A percentile compares a stretch with the other conserved stretches of the same genome.
phyloP scores from a whole-genome alignment of 768 basidiomycete species.

The Sporobolomyces pararoseus region DNA sequence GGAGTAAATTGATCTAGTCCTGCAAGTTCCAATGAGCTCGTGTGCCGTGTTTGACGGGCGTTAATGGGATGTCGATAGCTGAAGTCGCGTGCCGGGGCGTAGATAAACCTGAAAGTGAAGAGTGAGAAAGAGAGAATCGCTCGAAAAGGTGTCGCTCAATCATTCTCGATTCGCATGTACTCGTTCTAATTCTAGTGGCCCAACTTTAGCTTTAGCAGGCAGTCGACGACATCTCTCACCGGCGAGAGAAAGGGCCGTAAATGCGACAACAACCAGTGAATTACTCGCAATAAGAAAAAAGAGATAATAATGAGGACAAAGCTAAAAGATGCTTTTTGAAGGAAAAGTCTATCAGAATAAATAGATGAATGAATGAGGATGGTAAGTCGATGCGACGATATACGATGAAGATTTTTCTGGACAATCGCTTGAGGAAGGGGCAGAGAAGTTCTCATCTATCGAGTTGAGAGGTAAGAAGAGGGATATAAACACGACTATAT shows the following conservation, averaged over 20 bases:
- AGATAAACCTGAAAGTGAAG: too few species aligned
- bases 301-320: neutral
- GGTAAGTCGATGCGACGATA: neutral
- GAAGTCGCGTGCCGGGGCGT: too few species aligned
- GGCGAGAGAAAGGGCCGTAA: neutral
- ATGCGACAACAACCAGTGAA: constrained; percentile 24
- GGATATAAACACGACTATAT: constrained; percentile 12
- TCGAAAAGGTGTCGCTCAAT: too few species aligned
- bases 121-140: too few species aligned
- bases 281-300: neutral
- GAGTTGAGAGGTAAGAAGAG: neutral
- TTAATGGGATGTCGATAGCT: too few species aligned
- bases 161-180: too few species aligned
- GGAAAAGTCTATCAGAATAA: neutral
- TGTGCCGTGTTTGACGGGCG: too few species aligned
- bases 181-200: too few species aligned
- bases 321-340: neutral
- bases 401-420: too few species aligned
- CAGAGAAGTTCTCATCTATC: neutral
- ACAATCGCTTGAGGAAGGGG: neutral
- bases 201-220: too few species aligned
- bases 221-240: neutral
- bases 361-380: neutral
- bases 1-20: too few species aligned
- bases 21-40: too few species aligned